A percentile compares a stretch with the other conserved stretches of the same genome.
These are phyloP conservation scores for Naematelia encephala DNA, from an alignment of 768 basidiomycete species.

Conservation along the genomic window DNA sequence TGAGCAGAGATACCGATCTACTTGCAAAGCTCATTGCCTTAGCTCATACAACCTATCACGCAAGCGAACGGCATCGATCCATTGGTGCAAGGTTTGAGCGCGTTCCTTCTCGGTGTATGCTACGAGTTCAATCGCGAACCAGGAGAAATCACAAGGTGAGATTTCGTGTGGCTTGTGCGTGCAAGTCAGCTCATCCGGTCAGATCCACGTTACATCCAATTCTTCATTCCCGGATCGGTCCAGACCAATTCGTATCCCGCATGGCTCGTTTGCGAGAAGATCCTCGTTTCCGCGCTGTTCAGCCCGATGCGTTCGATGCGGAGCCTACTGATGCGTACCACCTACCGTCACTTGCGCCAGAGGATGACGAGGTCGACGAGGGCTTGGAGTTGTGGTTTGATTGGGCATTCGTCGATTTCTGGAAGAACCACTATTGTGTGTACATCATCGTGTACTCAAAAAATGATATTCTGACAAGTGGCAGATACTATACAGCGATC, in stretches of 20 bases:
- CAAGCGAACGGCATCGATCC: constrained; percentile 81
- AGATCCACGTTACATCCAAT: constrained; percentile 86
- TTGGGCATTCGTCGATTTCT: constrained; percentile 96
- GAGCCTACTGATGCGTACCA: constrained; percentile 26
- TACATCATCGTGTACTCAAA: constrained; percentile 12
- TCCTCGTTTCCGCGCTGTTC: constrained; percentile 83
- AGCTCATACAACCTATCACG: constrained; percentile 94
- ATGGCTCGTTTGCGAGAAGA: constrained; percentile 87
- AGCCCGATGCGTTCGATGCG: constrained; percentile 73
- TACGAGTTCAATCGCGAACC: constrained; percentile 96
- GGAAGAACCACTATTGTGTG: constrained; percentile 96
- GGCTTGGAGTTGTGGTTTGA: constrained; percentile 85
- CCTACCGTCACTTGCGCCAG: constrained; percentile 13
- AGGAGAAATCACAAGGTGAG: constrained; percentile 87
- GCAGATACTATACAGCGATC: constrained; percentile 53
- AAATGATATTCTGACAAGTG: constrained; percentile 7
- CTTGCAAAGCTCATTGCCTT: constrained; percentile 18
- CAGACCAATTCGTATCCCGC: constrained; percentile 80
- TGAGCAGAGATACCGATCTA: neutral
- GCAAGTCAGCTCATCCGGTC: constrained; percentile 11
- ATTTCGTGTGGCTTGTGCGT: neutral
- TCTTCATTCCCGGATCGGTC: constrained; percentile 74
- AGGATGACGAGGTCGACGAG: constrained; percentile 59
- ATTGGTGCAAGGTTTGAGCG: constrained; percentile 81
- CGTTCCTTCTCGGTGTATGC: constrained; percentile 86